Evolutionary conservation across 345 rosid genomes (phyloP), one percentile per base, ranked within the genome.

Genomic region (Aethionema arabicum): DNA sequence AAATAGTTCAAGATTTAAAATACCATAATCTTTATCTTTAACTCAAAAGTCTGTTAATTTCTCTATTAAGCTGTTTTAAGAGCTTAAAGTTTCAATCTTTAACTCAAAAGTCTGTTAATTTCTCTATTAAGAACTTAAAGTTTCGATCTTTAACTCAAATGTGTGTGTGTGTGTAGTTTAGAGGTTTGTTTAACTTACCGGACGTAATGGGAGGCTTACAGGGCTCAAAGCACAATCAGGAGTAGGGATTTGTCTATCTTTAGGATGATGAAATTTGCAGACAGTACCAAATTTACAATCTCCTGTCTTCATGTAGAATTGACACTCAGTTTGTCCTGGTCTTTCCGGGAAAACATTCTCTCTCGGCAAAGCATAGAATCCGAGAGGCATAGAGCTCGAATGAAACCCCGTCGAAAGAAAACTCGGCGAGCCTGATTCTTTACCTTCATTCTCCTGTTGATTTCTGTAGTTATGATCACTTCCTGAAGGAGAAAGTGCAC

Each of bases 231-330:
- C 70, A 78, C 97, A 87, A 68, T 90, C 90, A 56, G 90, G 91
- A 67, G 84, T 74, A 52, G 97, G 97, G 72, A 79, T 71, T 55
- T 79, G 63, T 65, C 97, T 82, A 39, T 87, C 88, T 61, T 86
- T 79, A 45, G 97, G 97, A 68, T 90, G 97, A 75, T 90, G 97
- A 67, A 82, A 90, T 73, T 76, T 80, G 67, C 97, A 90, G 48
- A 87, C 92, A 35, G 88, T 81, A 58, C 97, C 97, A 68, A 83
- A 90, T 71, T 87, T 90, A 73, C 95, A 90, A 60, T 90, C 95
- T 16, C 97, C 95, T 8, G 92, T 90, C 79, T 87, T 87, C 85
- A 90, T 82, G 77, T 90, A 90, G 75, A 83, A 90, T 72, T 81
- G 83, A 65, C 97, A 87, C 65, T 87, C 88, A 7, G 85, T 88